Percentiles rank a stretch among this genome's conserved stretches.
Conservation (phyloP, 257 asterid species). For the Nicotiana attenuata region DNA sequence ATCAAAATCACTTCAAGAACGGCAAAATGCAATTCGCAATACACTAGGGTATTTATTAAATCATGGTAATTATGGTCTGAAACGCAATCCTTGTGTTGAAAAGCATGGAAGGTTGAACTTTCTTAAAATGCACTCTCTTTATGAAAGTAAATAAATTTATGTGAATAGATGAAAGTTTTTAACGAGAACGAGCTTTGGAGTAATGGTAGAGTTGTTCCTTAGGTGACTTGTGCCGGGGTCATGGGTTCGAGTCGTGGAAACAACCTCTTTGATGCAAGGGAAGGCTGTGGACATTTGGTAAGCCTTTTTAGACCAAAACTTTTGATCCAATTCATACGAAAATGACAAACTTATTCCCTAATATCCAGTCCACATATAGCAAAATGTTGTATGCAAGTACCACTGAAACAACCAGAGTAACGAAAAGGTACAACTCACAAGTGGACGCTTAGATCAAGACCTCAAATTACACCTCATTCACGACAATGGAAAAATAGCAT, state of each 20-base stretch:
- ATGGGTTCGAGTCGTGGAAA: neutral
- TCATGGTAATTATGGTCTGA: neutral
- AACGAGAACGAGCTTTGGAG: neutral
- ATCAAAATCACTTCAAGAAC: neutral
- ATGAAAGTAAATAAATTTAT: neutral
- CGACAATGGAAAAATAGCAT: neutral
- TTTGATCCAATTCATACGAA: neutral
- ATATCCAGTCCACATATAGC: neutral
- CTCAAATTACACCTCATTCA: neutral
- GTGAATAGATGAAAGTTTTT: neutral
- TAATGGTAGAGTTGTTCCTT: neutral
- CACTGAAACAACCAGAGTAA: neutral
- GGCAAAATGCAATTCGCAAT: neutral
- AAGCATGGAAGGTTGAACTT: neutral
- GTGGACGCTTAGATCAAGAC: neutral
- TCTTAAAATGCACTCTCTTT: neutral
- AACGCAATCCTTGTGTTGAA: neutral
- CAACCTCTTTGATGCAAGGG: neutral
- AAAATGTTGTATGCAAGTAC: neutral
- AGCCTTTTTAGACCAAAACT: neutral
- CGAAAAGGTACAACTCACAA: neutral
- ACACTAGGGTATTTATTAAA: neutral
- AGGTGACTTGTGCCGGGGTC: neutral
- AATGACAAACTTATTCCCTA: neutral
- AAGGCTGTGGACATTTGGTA: neutral